Evolutionary conservation across 148 eudicot species (phyloP), one percentile per base, ranked within the genome.

Genomic region (Cornus florida): DNA sequence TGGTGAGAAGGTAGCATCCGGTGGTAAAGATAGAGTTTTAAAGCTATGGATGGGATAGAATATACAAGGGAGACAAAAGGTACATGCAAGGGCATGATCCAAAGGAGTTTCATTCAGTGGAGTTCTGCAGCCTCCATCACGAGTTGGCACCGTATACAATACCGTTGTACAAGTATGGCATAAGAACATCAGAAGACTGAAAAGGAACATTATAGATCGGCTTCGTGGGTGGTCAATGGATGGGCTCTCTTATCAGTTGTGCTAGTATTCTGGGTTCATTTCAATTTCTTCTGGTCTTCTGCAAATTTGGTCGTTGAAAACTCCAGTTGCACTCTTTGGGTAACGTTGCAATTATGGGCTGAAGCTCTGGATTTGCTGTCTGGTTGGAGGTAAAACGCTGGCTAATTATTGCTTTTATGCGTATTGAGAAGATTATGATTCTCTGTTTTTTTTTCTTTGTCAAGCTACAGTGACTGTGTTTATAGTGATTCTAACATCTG

Each of bases 1-100:
- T 73, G 97, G 97, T 35, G 99, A 93, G 82, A 95, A 93, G 84
- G 97, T 93, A 65, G 99, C 97, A 84, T 95, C 99, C 39, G 99
- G 99, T 69, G 99, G 99, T 62, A 92, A 79, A 78, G 97, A 93
- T 81, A 83, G 91, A 81, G 94, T 91, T 67, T 69, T 95, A 87
- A 95, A 95, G 82, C 74, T 95, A 57, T 95, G 99, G 99, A 95
- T 95, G 97, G 93, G 98, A 24, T 93, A 87, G 82, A 80, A 59
- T n/a, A 46, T 69, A 19, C n/a, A 53, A 53, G 9, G 14, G 50
- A 5, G 17, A 67, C 43, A 60, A 20, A 20, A 17, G 66, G 23
- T 62, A 5, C 22, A 62, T 62, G 66, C 23, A 62, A 62, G 22
- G 23, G 6, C 66, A 62, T 62, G 66, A 43, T 9, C 48, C 43